These are phyloP conservation scores for Auricularia auricula-judae DNA, from an alignment of 768 basidiomycete species.

Conservation along the genomic window DNA sequence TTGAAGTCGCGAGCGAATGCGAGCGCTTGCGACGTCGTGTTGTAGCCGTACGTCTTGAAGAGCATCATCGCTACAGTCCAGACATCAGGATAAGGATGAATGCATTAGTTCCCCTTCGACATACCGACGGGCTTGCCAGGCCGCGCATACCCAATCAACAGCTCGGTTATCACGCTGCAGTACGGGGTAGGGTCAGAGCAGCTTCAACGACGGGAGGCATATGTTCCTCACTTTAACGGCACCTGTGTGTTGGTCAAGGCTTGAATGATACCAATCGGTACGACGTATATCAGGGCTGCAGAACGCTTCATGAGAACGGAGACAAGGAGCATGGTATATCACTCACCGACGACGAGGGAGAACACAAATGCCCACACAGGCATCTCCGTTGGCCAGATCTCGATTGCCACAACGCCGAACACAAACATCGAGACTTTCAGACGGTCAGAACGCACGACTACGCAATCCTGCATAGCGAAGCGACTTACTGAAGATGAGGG, in stretches of 20 bases:
- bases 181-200: background rate
- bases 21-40: conserved; percentile 50
- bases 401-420: conserved; percentile 16
- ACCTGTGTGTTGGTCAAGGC: conserved; percentile 81
- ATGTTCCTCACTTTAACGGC: conserved; percentile 27
- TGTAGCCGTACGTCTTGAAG: conserved; percentile 49
- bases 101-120: conserved; percentile 13
- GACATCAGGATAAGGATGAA: conserved; percentile 3
- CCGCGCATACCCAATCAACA: conserved; percentile 66
- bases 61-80: conserved; percentile 44
- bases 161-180: conserved; percentile 52
- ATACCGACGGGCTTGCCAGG: conserved; percentile 63
- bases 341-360: conserved; percentile 11
- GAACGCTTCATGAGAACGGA: conserved; percentile 17
- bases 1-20: conserved; percentile 68
- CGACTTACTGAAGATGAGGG: conserved; percentile 5
- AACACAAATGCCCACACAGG: conserved; percentile 21
- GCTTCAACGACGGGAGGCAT: background rate
- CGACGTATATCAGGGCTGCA: conserved; percentile 32
- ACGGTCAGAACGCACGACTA: background rate
- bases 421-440: conserved; percentile 5
- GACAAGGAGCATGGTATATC: conserved; percentile 14
- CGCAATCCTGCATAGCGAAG: background rate
- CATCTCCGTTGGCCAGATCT: conserved; percentile 15
- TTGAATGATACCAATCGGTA: conserved; percentile 73